These are phyloP conservation scores for Solanum lycopersicoides DNA, from an alignment of 257 asterid species.

Conservation along the genomic window DNA sequence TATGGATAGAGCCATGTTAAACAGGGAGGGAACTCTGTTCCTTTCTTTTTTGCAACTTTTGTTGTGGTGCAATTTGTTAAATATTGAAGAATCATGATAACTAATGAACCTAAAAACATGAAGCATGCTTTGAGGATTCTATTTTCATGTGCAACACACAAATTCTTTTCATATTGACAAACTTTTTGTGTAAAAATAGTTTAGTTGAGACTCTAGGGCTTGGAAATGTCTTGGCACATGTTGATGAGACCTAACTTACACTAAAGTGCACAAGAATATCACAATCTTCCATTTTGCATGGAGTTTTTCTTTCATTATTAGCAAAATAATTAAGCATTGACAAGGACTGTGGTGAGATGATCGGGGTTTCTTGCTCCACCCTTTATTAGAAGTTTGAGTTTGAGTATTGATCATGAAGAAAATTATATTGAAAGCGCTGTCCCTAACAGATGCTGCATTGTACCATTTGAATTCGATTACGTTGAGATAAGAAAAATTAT, in stretches of 20 bases:
- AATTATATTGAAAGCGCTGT: neutral
- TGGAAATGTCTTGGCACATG: neutral
- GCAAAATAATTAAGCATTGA: neutral
- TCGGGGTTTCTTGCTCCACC: fast-evolving
- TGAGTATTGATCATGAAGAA: neutral
- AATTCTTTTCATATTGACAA: neutral
- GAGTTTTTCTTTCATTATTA: neutral
- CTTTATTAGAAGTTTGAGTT: neutral
- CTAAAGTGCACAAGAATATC: neutral
- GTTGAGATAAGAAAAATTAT: too few relatives aligned
- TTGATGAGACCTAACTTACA: neutral
- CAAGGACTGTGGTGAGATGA: neutral
- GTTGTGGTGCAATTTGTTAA: neutral
- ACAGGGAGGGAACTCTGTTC: neutral
- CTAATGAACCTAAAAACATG: neutral
- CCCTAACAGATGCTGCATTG: neutral
- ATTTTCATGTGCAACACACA: neutral
- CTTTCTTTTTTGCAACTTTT: neutral
- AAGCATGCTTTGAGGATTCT: neutral
- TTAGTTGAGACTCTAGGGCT: neutral
- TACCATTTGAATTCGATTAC: neutral
- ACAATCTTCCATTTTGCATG: neutral
- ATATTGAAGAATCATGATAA: neutral
- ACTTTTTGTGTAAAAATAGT: neutral
- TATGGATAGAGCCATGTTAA: neutral